These are phyloP conservation scores for Phytophthora idaei DNA, from an alignment of 352 stramenopile genomes.

Conservation along the genomic window DNA sequence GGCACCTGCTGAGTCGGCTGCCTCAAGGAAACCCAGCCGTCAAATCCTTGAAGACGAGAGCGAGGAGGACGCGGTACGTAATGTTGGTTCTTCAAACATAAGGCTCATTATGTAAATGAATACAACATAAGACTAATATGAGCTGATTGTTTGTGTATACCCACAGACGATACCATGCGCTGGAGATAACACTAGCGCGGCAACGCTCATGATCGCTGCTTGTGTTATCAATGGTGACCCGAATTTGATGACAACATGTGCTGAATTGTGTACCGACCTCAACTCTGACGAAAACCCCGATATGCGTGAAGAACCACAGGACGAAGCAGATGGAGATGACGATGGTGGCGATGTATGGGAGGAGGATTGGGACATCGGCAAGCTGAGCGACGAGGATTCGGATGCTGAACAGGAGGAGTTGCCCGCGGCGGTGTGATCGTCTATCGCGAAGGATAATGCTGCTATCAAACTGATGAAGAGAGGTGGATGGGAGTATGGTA, in stretches of 20 bases:
- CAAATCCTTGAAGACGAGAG: too few relatives aligned
- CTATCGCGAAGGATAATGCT: background rate
- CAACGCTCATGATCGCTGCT: too few relatives aligned
- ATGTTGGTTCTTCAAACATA: too few relatives aligned
- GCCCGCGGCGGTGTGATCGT: background rate
- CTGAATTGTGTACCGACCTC: background rate
- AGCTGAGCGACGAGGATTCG: background rate
- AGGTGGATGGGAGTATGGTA: background rate
- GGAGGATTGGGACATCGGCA: background rate
- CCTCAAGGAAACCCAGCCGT: too few relatives aligned
- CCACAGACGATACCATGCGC: too few relatives aligned
- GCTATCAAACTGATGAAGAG: slow-evolving; percentile 1
- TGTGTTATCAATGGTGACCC: background rate
- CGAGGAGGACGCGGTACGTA: too few relatives aligned
- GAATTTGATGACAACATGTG: background rate
- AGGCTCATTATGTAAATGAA: too few relatives aligned
- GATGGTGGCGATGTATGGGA: background rate
- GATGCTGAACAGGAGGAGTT: background rate
- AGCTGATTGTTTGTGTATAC: too few relatives aligned
- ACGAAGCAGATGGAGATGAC: background rate
- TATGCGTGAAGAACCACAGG: too few relatives aligned
- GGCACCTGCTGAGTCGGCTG: too few relatives aligned
- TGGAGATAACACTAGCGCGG: too few relatives aligned
- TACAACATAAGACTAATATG: too few relatives aligned
- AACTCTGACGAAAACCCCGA: background rate